These are phyloP conservation scores for Monosporascus cannonballus DNA, from an alignment of 2,329 filamentous ascomycete species.

Conservation along the genomic window DNA sequence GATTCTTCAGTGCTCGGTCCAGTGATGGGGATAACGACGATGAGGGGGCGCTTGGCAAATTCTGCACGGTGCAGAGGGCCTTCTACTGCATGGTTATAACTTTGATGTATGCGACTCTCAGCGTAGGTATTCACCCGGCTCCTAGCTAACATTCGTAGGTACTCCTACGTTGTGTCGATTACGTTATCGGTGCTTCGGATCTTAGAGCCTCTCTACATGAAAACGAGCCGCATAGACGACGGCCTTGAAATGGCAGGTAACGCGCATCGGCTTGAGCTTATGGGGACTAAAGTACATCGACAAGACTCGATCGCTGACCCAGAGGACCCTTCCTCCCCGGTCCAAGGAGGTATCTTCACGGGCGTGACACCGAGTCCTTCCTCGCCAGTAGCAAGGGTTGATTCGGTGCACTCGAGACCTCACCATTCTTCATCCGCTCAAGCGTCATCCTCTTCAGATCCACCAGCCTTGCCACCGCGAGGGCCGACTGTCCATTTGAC, in stretches of 20 bases:
- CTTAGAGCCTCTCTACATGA: constrained; percentile 22
- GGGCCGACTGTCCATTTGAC: not conserved
- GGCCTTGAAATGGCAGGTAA: constrained; percentile 15
- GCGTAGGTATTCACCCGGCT: not conserved
- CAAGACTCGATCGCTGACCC: constrained; percentile 1
- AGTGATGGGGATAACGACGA: constrained; percentile 17
- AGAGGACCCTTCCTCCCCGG: not conserved
- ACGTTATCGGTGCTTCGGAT: constrained; percentile 24
- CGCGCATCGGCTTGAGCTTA: constrained; percentile 6
- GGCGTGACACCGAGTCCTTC: constrained; percentile 1
- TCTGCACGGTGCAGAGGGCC: constrained; percentile 11
- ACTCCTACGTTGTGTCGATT: constrained; percentile 23
- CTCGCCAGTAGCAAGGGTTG: constrained; percentile 3
- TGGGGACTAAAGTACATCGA: constrained; percentile 3
- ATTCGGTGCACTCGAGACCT: constrained; percentile 1
- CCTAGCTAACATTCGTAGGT: constrained; percentile 13
- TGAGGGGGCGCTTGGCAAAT: constrained; percentile 21
- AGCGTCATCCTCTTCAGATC: not conserved
- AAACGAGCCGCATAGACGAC: constrained; percentile 17
- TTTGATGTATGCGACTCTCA: constrained; percentile 22
- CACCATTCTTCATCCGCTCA: not conserved
- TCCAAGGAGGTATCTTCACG: constrained; percentile 6
- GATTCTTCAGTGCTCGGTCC: constrained; percentile 26
- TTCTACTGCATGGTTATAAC: constrained; percentile 23
- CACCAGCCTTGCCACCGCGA: not conserved